phyloP scores from a whole-genome alignment of 345 rosid genomes.

The Crucihimalaya himalaica region DNA sequence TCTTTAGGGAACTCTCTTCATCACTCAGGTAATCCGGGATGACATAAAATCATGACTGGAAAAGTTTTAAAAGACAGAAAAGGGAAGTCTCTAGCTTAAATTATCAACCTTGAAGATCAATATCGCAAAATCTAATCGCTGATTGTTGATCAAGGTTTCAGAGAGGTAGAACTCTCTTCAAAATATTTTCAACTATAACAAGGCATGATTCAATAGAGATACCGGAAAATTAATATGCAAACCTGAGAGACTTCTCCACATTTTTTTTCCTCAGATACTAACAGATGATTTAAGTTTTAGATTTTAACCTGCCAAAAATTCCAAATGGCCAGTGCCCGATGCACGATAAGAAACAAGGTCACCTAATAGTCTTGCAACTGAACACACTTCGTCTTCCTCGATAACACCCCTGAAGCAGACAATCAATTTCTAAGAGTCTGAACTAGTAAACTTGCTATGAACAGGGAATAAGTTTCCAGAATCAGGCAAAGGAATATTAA shows the following conservation, averaged over 20 bases:
- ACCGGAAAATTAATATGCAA: neutral
- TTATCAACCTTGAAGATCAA: neutral
- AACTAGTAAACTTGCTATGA: neutral
- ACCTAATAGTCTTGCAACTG: conserved; percentile 79
- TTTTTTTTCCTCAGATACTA: neutral
- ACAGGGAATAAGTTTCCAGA: neutral
- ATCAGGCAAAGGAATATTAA: neutral
- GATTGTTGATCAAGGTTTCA: neutral
- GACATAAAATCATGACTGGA: neutral
- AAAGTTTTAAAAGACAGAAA: neutral
- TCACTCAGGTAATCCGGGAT: too few relatives aligned
- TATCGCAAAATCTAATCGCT: neutral
- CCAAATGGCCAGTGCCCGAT: conserved; percentile 90
- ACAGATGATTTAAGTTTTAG: conserved; percentile 9
- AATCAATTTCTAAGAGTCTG: conserved; percentile 17
- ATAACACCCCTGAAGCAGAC: conserved; percentile 52
- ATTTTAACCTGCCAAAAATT: conserved; percentile 74
- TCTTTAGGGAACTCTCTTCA: too few relatives aligned
- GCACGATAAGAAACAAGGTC: conserved; percentile 96
- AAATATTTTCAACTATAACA: too few relatives aligned
- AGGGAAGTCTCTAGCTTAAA: neutral
- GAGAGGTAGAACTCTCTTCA: too few relatives aligned
- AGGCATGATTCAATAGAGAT: too few relatives aligned
- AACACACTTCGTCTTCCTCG: conserved; percentile 88
- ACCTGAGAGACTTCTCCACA: neutral